Evolutionary conservation across 257 asterid species (phyloP), one percentile per base, ranked within the genome.

Genomic region (Solanum bukasovii): DNA sequence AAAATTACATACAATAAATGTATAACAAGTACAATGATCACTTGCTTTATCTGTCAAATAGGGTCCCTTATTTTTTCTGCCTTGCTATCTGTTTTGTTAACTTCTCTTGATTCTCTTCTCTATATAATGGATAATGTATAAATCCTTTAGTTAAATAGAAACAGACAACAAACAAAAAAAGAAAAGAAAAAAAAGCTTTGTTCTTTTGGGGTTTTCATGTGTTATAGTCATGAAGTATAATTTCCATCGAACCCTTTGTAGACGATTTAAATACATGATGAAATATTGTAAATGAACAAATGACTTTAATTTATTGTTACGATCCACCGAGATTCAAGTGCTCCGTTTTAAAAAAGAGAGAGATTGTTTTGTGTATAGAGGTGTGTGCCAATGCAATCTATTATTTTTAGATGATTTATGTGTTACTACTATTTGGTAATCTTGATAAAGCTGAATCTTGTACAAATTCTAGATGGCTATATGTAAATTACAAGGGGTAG

Each of bases 21-120:
- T 44, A 59, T 70, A 56, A 74, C 63, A 85, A 85, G 88, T 84
- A 88, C 90, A 74, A 61, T 84, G 78, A 61, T 52, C 86, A 71
- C 61, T 35, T 83, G 83, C 82, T 88, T 84, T 88, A 56, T 56
- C 56, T 42, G 59, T 56, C 33, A 46, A 35, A 34, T 56, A 40
- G 10, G 49, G 61, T 78, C 79, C 86, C 74, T 33, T 75, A 8
- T 37, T 56, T 56, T 56, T 56, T 56, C 25, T 56, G 65, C 1
- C 25, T 56, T 1, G 25, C 40, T 40, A 84, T 79, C 16, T 44
- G 67, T 27, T 44, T 27, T 25, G 38, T 79, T 35, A 63, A 13
- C 25, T 63, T 63, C 18, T 79, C 84, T 84, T 63, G 37, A 63
- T 63, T 67, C 87, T 34, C 73, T 21, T 44, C 18, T 52, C 63